Evolutionary conservation across 2,329 filamentous ascomycete species (phyloP).

Genomic region (Hypoxylon rubiginosum): DNA sequence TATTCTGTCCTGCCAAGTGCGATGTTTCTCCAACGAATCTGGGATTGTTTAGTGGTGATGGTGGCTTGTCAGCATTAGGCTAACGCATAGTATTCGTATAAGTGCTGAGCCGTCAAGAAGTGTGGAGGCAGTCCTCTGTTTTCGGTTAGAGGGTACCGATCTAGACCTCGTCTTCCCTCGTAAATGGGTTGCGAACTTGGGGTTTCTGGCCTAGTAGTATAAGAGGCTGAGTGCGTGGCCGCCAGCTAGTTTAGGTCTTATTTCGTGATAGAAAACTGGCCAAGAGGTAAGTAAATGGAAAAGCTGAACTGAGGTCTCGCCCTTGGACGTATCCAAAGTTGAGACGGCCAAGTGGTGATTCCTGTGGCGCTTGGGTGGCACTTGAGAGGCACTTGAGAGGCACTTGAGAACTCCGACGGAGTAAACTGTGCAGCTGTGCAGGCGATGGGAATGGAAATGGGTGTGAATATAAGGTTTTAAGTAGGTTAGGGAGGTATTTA

Average conservation of each 20-base stretch:
- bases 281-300: background rate
- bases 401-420: conserved; percentile 16
- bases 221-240: conserved; percentile 22
- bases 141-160: conserved; percentile 28
- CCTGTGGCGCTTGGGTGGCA: conserved; percentile 5
- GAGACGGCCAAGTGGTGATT: conserved; percentile 6
- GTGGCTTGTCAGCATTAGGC: conserved; percentile 34
- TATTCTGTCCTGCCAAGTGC: conserved; percentile 18
- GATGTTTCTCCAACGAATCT: conserved; percentile 22
- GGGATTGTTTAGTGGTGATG: conserved; percentile 14
- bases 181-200: conserved; percentile 15
- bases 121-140: conserved; percentile 25
- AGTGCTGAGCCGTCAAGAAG: conserved; percentile 17
- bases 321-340: conserved; percentile 1
- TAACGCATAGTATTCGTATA: conserved; percentile 37
- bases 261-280: conserved; percentile 11
- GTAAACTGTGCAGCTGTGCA: background rate
- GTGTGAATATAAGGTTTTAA: background rate
- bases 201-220: conserved; percentile 27
- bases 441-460: background rate
- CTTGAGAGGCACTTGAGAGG: conserved; percentile 1
- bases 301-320: conserved; percentile 1
- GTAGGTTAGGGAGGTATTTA: background rate
- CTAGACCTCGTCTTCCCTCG: conserved; percentile 24
- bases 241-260: conserved; percentile 23